A percentile compares a stretch with the other conserved stretches of the same genome.
These are phyloP conservation scores for Piper betle DNA, from an alignment of 164 flowering plant species.

Conservation along the genomic window DNA sequence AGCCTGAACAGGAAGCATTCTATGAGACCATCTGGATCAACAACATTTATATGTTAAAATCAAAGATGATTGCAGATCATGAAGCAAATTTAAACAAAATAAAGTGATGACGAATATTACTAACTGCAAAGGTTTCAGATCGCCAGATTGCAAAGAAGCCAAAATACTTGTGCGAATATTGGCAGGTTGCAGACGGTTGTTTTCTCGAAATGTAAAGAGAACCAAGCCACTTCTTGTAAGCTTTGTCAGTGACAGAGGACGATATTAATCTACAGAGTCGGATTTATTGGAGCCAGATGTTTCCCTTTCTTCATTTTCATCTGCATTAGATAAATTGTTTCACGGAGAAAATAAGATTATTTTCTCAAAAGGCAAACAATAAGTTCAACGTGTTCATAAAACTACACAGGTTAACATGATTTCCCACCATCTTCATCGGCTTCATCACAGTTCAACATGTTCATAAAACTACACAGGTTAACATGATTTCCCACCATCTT, in stretches of 20 bases:
- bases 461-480: no score
- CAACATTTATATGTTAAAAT: no score
- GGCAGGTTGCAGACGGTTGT: constrained; percentile 25
- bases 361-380: neutral
- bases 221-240: constrained; percentile 74
- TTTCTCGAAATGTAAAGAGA: constrained; percentile 44
- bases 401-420: constrained; percentile 12
- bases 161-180: constrained; percentile 36
- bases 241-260: constrained; percentile 65
- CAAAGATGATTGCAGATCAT: no score
- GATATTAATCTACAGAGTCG: neutral
- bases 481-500: constrained; percentile 9
- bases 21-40: constrained; percentile 76
- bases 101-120: constrained; percentile 12
- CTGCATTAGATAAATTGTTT: constrained; percentile 13
- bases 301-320: constrained; percentile 15
- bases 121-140: constrained; percentile 45
- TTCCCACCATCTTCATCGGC: constrained; percentile 1
- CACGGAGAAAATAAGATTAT: neutral
- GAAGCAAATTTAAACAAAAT: neutral
- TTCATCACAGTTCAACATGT: constrained; percentile 10
- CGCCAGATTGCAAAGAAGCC: constrained; percentile 34
- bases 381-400: neutral
- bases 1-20: constrained; percentile 72
- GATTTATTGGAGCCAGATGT: neutral